Evolutionary conservation across 2,329 filamentous ascomycete species (phyloP).

Genomic region (Sphaerulina vaccinii): DNA sequence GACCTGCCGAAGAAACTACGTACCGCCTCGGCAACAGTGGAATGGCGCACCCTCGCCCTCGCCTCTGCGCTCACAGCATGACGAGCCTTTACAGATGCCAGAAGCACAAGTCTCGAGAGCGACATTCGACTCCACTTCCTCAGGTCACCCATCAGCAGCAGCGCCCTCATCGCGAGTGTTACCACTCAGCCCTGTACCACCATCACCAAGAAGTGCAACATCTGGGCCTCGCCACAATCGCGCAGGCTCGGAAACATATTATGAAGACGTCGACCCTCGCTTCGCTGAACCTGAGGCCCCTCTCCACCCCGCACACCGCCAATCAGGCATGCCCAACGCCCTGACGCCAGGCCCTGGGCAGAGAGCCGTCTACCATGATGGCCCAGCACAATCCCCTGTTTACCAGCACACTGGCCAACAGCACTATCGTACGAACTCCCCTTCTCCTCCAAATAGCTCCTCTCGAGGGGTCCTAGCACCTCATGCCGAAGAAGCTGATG

Average conservation of each 20-base stretch:
- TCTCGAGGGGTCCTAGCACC: conserved; percentile 15
- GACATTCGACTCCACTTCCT: conserved; percentile 16
- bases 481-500: conserved; percentile 16
- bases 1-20: conserved; percentile 39
- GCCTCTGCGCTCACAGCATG: conserved; percentile 15
- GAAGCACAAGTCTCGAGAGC: conserved; percentile 16
- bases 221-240: conserved; percentile 28
- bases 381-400: conserved; percentile 8
- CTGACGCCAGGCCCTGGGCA: conserved; percentile 25
- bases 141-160: conserved; percentile 18
- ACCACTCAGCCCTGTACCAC: conserved; percentile 30
- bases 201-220: conserved; percentile 26
- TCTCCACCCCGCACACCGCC: conserved; percentile 13
- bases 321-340: conserved; percentile 25
- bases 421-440: conserved; percentile 20
- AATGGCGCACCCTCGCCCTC: conserved; percentile 19
- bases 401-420: conserved; percentile 6
- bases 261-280: conserved; percentile 88
- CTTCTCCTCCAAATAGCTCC: conserved; percentile 14
- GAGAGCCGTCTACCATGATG: conserved; percentile 11
- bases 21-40: conserved; percentile 51
- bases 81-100: conserved; percentile 5
- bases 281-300: conserved; percentile 58
- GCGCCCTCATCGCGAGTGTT: conserved; percentile 22
- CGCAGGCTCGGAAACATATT: conserved; percentile 61